phyloP scores from a whole-genome alignment of 2,329 filamentous ascomycete species.

The Elsinoe perseae region DNA sequence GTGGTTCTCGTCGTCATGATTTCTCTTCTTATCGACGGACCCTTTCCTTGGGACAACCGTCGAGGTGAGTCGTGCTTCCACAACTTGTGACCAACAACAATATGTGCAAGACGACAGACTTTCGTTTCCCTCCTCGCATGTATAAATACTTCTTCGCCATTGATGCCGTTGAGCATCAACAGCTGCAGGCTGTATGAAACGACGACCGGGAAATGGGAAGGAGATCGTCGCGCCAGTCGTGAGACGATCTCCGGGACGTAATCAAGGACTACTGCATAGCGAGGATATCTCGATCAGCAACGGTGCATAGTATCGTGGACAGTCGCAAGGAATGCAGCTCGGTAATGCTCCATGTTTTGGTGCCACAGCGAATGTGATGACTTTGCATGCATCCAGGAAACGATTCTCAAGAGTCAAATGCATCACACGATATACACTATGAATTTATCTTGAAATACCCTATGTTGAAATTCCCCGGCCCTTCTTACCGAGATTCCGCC shows the following conservation, averaged over 20 bases:
- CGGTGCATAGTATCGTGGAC: not conserved
- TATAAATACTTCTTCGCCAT: not conserved
- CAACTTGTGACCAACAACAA: not conserved
- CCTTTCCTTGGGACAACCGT: constrained; percentile 12
- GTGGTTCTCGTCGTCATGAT: not conserved
- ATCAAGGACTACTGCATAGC: not conserved
- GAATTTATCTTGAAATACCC: not conserved
- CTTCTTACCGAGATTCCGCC: not conserved
- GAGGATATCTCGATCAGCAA: not conserved
- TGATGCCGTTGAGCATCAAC: not conserved
- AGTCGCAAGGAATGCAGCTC: not conserved
- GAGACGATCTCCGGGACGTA: not conserved
- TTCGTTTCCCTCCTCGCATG: constrained; percentile 1
- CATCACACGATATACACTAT: not conserved
- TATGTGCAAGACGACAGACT: not conserved
- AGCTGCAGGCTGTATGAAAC: not conserved
- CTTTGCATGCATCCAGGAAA: too few relatives aligned
- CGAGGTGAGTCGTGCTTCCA: constrained; percentile 14
- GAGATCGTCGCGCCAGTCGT: not conserved
- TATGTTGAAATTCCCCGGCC: not conserved
- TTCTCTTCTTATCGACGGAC: constrained; percentile 2
- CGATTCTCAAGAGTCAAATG: too few relatives aligned
- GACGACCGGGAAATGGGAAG: not conserved
- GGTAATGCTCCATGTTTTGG: not conserved
- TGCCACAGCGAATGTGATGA: not conserved